phyloP scores from a whole-genome alignment of 2,329 filamentous ascomycete genomes.

The Curvularia sp. region DNA sequence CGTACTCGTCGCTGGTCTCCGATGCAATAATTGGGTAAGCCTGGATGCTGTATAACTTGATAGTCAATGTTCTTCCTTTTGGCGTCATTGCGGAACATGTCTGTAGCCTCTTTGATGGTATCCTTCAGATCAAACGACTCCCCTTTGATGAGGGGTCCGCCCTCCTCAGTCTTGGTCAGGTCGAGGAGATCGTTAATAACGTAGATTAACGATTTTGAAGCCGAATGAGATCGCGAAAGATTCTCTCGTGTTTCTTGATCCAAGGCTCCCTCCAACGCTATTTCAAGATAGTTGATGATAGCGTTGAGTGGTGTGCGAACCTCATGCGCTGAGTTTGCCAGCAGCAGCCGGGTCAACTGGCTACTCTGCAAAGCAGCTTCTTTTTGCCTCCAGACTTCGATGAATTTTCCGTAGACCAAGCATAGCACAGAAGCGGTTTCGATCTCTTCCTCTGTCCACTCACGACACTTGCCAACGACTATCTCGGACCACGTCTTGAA shows the following conservation, averaged over 20 bases:
- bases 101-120: slow-evolving; percentile 79
- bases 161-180: slow-evolving; percentile 86
- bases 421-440: slow-evolving; percentile 89
- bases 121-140: slow-evolving; percentile 76
- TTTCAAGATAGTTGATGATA: slow-evolving; percentile 94
- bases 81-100: slow-evolving; percentile 76
- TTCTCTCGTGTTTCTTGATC: slow-evolving; percentile 87
- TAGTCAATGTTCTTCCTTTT: slow-evolving; percentile 77
- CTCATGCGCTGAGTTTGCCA: slow-evolving; percentile 91
- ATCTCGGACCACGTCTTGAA: slow-evolving; percentile 85
- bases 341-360: slow-evolving; percentile 76
- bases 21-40: slow-evolving; percentile 73
- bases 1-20: slow-evolving; percentile 83
- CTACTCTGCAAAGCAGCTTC: slow-evolving; percentile 83
- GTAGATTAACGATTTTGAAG: slow-evolving; percentile 90
- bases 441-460: slow-evolving; percentile 88
- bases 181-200: slow-evolving; percentile 93
- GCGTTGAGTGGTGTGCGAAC: slow-evolving; percentile 90
- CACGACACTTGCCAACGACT: slow-evolving; percentile 79
- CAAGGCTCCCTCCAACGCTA: slow-evolving; percentile 80
- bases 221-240: slow-evolving; percentile 82
- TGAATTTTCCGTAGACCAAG: slow-evolving; percentile 87
- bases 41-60: slow-evolving; percentile 70
- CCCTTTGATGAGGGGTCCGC: slow-evolving; percentile 77
- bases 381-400: slow-evolving; percentile 91